phyloP scores from a whole-genome alignment of 169 alveolate genomes.

The Plasmodium yoelii region DNA sequence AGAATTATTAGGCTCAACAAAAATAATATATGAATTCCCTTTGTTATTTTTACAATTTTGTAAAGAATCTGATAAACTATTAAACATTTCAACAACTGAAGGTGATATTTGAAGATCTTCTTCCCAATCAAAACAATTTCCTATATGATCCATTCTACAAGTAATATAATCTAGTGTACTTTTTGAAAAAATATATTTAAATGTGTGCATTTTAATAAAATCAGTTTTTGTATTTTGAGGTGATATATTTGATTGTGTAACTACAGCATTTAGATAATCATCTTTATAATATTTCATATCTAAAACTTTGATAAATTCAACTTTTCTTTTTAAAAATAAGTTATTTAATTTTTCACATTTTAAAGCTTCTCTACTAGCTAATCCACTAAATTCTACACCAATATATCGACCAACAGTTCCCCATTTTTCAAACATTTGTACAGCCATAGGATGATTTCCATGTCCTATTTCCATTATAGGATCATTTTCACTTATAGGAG shows the following conservation, averaged over 20 bases:
- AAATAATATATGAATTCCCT: constrained; percentile 37
- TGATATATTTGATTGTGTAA: constrained; percentile 43
- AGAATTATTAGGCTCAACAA: constrained; percentile 78
- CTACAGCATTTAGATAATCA: constrained; percentile 37
- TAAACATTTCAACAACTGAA: constrained; percentile 83
- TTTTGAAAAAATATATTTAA: constrained; percentile 78
- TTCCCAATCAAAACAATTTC: constrained; percentile 80
- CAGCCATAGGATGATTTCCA: constrained; percentile 85
- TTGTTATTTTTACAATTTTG: constrained; percentile 39
- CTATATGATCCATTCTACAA: constrained; percentile 77
- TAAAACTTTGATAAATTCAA: constrained; percentile 50
- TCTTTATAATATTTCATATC: constrained; percentile 61
- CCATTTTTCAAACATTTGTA: constrained; percentile 78
- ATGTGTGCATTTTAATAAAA: constrained; percentile 34
- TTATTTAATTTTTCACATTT: constrained; percentile 59
- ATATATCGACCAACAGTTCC: constrained; percentile 65
- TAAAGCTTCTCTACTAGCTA: constrained; percentile 78
- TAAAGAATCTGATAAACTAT: constrained; percentile 79
- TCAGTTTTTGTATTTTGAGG: constrained; percentile 29
- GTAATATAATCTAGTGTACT: constrained; percentile 84
- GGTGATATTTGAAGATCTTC: constrained; percentile 83
- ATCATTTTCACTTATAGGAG: constrained; percentile 71
- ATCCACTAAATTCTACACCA: constrained; percentile 80
- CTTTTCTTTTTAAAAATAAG: constrained; percentile 45
- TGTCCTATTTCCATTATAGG: constrained; percentile 84